A percentile compares a stretch with the other conserved stretches of the same genome.
Evolutionary conservation across 148 eudicot species (phyloP).

Genomic region (Chenopodium berlandieri): DNA sequence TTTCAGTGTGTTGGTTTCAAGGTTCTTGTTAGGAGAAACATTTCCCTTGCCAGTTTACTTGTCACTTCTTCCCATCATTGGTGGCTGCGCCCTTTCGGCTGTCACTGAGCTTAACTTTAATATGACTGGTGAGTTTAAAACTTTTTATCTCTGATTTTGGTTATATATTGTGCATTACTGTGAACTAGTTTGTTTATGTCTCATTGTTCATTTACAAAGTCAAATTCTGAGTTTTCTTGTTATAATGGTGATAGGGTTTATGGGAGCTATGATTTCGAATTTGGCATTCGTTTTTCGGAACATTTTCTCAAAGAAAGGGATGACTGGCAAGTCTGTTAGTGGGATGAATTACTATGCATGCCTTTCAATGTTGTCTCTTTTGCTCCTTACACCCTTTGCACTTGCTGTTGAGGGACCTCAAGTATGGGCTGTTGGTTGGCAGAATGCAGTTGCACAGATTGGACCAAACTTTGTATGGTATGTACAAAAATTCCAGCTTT

Average conservation of each 20-base stretch:
- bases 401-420: conserved; percentile 71
- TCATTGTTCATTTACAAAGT: neutral
- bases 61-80: conserved; percentile 52
- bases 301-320: conserved; percentile 70
- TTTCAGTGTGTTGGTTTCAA: conserved; percentile 54
- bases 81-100: conserved; percentile 54
- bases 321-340: conserved; percentile 65
- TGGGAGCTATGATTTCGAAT: conserved; percentile 83
- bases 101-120: conserved; percentile 59
- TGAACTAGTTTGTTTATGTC: neutral
- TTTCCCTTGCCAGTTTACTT: conserved; percentile 49
- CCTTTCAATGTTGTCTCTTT: conserved; percentile 56
- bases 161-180: neutral
- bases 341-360: conserved; percentile 84
- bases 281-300: conserved; percentile 72
- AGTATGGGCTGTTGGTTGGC: conserved; percentile 73
- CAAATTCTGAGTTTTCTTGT: conserved; percentile 4
- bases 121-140: conserved; percentile 44
- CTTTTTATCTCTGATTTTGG: neutral
- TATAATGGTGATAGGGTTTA: conserved; percentile 44
- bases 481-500: conserved; percentile 3
- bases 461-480: conserved; percentile 72
- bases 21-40: conserved; percentile 45
- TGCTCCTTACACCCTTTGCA: conserved; percentile 64
- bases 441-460: conserved; percentile 52